phyloP scores from a whole-genome alignment of 495 filamentous ascomycete species.

The Lasiosphaeria ovina region DNA sequence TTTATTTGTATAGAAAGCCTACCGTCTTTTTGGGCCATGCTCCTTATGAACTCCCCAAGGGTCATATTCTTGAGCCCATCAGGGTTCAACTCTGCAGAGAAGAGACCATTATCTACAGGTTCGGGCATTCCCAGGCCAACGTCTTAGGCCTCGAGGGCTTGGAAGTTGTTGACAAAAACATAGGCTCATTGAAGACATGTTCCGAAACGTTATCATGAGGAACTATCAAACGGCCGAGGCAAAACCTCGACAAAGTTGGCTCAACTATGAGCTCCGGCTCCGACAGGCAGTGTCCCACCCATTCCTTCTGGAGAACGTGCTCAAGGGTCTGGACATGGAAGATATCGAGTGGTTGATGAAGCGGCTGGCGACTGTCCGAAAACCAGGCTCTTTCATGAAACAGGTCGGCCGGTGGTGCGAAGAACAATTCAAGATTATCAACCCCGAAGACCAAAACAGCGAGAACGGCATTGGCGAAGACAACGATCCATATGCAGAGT shows the following conservation, averaged over 20 bases:
- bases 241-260: not conserved
- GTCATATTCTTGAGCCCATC: constrained; percentile 16
- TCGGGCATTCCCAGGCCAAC: too few relatives aligned
- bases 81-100: constrained; percentile 1
- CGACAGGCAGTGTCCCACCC: constrained; percentile 23
- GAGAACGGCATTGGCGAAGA: not conserved
- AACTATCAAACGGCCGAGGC: not conserved
- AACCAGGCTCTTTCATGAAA: not conserved
- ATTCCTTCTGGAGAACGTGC: constrained; percentile 17
- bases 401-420: constrained; percentile 16
- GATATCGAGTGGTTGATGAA: constrained; percentile 11
- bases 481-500: too few relatives aligned
- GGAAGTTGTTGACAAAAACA: not conserved
- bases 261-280: constrained; percentile 3
- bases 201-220: not conserved
- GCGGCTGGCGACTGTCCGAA: not conserved
- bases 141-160: too few relatives aligned
- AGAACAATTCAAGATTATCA: constrained; percentile 4
- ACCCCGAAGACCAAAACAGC: not conserved
- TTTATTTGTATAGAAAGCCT: too few relatives aligned
- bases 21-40: constrained; percentile 52
- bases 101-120: constrained; percentile 14
- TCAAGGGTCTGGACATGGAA: not conserved
- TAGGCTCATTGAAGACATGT: not conserved
- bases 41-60: constrained; percentile 53